These are phyloP conservation scores for Stagonosporopsis vannaccii DNA, from an alignment of 2,329 filamentous ascomycete species.

Conservation along the genomic window DNA sequence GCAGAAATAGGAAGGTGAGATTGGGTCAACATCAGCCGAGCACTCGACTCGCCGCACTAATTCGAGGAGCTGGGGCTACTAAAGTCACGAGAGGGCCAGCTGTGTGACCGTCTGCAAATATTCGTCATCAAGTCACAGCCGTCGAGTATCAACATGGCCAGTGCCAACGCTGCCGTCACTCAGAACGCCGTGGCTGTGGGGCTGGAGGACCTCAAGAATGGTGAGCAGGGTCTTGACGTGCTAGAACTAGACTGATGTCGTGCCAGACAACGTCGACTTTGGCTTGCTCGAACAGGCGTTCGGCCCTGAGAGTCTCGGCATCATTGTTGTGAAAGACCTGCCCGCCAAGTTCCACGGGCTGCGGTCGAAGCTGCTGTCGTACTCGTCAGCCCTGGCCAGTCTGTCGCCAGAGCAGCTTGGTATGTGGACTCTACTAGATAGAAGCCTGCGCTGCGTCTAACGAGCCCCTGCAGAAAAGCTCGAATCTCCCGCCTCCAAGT, in stretches of 20 bases:
- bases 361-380: slow-evolving; percentile 78
- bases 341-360: slow-evolving; percentile 75
- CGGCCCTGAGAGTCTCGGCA: slow-evolving; percentile 87
- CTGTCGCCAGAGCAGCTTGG: slow-evolving; percentile 75
- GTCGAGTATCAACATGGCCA: slow-evolving; percentile 23
- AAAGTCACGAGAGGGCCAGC: slow-evolving; percentile 21
- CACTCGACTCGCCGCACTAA: slow-evolving; percentile 2
- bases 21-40: slow-evolving; percentile 21
- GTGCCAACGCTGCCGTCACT: slow-evolving; percentile 28
- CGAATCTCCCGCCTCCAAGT: slow-evolving; percentile 62
- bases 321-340: slow-evolving; percentile 90
- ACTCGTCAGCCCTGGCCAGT: slow-evolving; percentile 87
- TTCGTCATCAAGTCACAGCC: background rate
- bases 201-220: slow-evolving; percentile 54
- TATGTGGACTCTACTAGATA: slow-evolving; percentile 48
- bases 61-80: slow-evolving; percentile 16
- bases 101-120: background rate
- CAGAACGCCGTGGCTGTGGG: slow-evolving; percentile 44
- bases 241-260: slow-evolving; percentile 11
- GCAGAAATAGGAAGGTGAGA: slow-evolving; percentile 40
- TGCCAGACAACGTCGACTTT: slow-evolving; percentile 70
- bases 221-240: slow-evolving; percentile 37
- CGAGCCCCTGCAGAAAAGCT: slow-evolving; percentile 49
- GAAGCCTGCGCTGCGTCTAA: slow-evolving; percentile 4
- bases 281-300: slow-evolving; percentile 79